Base-by-base conservation (phyloP, 2,329 filamentous ascomycete genomes). In the Trichoderma cornu-damae region DNA sequence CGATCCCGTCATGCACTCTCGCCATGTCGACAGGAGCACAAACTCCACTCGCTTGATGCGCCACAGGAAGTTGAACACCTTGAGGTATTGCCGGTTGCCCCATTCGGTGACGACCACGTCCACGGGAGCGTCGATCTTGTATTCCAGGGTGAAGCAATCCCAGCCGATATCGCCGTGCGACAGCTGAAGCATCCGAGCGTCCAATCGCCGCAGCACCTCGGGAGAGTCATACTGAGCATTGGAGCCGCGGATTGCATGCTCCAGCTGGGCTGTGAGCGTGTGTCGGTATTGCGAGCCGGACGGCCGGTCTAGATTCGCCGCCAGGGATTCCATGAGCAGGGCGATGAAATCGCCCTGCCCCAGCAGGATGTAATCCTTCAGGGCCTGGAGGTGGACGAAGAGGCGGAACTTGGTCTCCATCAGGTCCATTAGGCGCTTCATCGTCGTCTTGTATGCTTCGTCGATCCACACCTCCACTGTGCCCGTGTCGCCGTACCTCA, bases 21-120 rank as follows among this genome's bases (percentile, higher is more conserved):
- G 86, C 92, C 94, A 99, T 38, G 90, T 94, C 11, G 88, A 90
- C 4, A 88, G 83, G 1, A 99, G 82, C 0, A 90, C 92, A 67
- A 97, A 99, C 68, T 99, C 94, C 51, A 99, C 94, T 26, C 94
- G 87, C 75, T 99, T 99, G 68, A 99, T 90, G 61, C 94, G 87
- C 93, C 94, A 99, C 3, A 99, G 81, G 68, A 99, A 96, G 73
- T 99, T 99, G 81, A 99, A 99, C 8, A 99, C 90, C 70, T 97
- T 97, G 65, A 99, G 86, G 69, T 99, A 99, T 69, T 99, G 93
- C 20, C 93, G 89, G 63, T 89, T 93, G 44, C 91, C 92, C 84
- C 92, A 96, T 40, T 95, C 90, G 0, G 93, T 97, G 37, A 99
- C 91, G 47, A 99, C 92, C 26, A 99, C 94, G 69, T 99, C 94